Percentiles rank a stretch among this genome's conserved stretches.
Evolutionary conservation across 208 protist genomes (phyloP).

Genomic region (Acanthamoeba royreba): DNA sequence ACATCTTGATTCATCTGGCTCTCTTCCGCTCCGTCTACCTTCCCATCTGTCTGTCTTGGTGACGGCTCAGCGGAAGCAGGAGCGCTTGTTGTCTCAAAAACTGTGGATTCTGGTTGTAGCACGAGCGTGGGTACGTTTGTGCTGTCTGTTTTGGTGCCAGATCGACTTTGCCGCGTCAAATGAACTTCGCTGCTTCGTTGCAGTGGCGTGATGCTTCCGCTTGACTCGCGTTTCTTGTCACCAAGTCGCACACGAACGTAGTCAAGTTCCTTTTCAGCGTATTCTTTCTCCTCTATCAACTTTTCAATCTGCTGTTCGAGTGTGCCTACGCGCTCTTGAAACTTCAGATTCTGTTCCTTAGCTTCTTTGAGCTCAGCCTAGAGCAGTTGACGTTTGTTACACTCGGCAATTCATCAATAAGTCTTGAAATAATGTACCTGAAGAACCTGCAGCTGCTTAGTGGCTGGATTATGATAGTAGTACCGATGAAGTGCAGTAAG

Average conservation of each 20-base stretch:
- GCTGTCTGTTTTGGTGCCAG: too few relatives aligned
- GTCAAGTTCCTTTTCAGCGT: slow-evolving; percentile 3
- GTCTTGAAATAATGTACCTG: not conserved
- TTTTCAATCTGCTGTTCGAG: not conserved
- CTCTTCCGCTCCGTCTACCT: too few relatives aligned
- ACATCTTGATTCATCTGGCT: too few relatives aligned
- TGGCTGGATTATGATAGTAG: not conserved
- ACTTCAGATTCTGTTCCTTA: not conserved
- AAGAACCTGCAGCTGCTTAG: not conserved
- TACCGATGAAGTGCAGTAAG: not conserved
- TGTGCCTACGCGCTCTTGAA: not conserved
- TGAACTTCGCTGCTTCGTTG: not conserved
- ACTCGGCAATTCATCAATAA: too few relatives aligned
- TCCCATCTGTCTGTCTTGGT: too few relatives aligned
- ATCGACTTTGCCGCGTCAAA: not conserved
- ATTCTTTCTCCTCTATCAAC: not conserved
- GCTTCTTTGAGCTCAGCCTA: not conserved
- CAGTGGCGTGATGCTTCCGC: not conserved
- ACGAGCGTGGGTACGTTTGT: too few relatives aligned
- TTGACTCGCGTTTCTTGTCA: not conserved
- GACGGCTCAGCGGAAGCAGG: too few relatives aligned
- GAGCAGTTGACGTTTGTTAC: not conserved
- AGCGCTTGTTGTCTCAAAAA: too few relatives aligned
- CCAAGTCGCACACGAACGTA: not conserved
- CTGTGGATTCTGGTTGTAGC: too few relatives aligned